phyloP scores from a whole-genome alignment of 805 yeast genomes.

The Ogataea pini region DNA sequence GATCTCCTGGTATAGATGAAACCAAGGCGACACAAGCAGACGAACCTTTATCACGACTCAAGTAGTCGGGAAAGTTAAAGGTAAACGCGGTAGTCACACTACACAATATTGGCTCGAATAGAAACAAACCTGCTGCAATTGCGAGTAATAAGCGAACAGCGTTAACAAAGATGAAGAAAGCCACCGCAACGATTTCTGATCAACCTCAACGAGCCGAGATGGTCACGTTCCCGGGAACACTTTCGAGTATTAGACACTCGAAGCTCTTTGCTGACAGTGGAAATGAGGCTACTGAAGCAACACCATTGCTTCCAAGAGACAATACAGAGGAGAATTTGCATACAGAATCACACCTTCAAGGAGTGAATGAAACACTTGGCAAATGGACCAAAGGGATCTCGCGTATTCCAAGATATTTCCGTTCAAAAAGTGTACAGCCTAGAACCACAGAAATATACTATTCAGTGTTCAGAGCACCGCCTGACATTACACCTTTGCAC shows the following conservation, averaged over 20 bases:
- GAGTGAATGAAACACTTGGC: slow-evolving; percentile 15
- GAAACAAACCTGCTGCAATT: not conserved
- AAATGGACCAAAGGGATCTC: slow-evolving; percentile 22
- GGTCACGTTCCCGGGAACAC: not conserved
- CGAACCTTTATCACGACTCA: not conserved
- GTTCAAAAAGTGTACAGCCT: slow-evolving; percentile 26
- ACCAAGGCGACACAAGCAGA: not conserved
- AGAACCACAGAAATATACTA: slow-evolving; percentile 46
- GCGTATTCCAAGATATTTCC: slow-evolving; percentile 15
- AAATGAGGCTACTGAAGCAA: not conserved
- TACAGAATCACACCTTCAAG: not conserved
- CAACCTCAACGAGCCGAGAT: slow-evolving; percentile 4
- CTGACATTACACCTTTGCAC: slow-evolving; percentile 31
- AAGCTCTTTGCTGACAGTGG: no score
- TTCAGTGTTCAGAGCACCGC: slow-evolving; percentile 51
- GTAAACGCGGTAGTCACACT: not conserved
- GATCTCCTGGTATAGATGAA: no score
- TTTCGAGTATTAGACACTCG: no score
- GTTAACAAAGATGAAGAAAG: not conserved
- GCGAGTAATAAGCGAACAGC: not conserved
- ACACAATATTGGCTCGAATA: not conserved
- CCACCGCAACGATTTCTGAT: slow-evolving; percentile 5
- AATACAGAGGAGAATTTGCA: not conserved
- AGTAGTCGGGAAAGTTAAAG: not conserved
- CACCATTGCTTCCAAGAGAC: not conserved